Evolutionary conservation across 345 rosid species (phyloP), one percentile per base, ranked within the genome.

Genomic region (Reutealis trisperma): DNA sequence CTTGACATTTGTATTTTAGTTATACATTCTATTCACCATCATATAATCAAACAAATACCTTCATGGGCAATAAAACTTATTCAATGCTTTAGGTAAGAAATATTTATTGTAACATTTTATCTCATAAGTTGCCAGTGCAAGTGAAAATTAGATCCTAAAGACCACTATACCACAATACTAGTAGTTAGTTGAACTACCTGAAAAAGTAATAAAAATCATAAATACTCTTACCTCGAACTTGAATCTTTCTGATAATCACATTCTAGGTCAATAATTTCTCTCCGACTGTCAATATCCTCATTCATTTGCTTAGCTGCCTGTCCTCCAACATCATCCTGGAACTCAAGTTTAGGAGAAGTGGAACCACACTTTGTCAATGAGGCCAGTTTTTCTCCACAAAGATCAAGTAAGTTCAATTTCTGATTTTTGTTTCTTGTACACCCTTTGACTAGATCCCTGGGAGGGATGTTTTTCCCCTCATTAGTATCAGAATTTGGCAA

Each of bases 141-240:
- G 57, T 22, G 16, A 63, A 63, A n/a, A 63, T 2, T 4, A 32
- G 47, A 64, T 14, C 15, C 37, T 10, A 24, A 34, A 22, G 51
- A 30, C 37, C 72, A 34, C 42, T 49, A 8, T 14, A 60, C 34
- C 14, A 70, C 10, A 27, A 44, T 42, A 60, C 32, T 60, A 27
- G 72, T 22, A 25, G 75, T 13, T 5, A 72, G 37, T 67, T 14
- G 18, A 54, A 58, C 57, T n/a, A 49, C 47, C 24, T 65, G 22
- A 25, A 66, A 71, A 58, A 63, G 18, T 51, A 58, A 18, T 9
- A 42, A 0, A 63, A 22, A 77, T 18, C 63, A 70, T 32, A 73
- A 82, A 67, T 61, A 63, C 61, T 21, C 44, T 87, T 91, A 95
- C 98, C 94, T 77, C 70, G 84, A 86, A 72, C 94, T 77, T 71